Conservation (phyloP, 257 asterid genomes). For the Ligustrum vulgare region DNA sequence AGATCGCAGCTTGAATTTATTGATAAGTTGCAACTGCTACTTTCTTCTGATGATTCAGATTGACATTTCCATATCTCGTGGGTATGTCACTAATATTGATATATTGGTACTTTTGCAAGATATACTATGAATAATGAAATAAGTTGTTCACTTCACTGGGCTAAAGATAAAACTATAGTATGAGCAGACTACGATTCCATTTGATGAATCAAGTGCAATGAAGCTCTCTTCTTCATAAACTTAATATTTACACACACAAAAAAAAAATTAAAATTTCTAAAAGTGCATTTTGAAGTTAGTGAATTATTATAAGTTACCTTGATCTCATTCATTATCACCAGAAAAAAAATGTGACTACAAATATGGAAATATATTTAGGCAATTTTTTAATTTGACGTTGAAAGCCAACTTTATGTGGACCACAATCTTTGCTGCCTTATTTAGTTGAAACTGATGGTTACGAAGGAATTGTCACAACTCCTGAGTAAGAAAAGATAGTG, state of each 20-base stretch:
- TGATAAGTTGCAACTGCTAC: background rate
- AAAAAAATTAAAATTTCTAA: too few species aligned
- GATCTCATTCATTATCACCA: background rate
- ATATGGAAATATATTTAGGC: background rate
- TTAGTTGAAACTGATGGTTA: too few species aligned
- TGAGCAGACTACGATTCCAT: background rate
- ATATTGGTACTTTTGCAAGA: background rate
- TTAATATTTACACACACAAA: too few species aligned
- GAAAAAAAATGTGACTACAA: background rate
- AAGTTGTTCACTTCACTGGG: background rate
- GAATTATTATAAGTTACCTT: background rate
- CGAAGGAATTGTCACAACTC: background rate
- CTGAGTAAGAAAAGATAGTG: background rate
- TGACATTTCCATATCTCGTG: background rate
- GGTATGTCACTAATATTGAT: background rate
- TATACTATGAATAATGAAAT: background rate
- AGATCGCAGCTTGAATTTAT: background rate
- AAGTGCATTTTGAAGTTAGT: background rate
- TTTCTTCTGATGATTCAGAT: background rate
- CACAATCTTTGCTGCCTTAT: background rate
- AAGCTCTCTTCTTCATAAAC: background rate
- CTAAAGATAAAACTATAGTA: background rate
- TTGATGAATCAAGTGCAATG: background rate
- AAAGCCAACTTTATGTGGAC: background rate
- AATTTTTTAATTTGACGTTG: background rate